Base-by-base conservation (phyloP, 805 yeast species). In the Komagataella phaffii region DNA sequence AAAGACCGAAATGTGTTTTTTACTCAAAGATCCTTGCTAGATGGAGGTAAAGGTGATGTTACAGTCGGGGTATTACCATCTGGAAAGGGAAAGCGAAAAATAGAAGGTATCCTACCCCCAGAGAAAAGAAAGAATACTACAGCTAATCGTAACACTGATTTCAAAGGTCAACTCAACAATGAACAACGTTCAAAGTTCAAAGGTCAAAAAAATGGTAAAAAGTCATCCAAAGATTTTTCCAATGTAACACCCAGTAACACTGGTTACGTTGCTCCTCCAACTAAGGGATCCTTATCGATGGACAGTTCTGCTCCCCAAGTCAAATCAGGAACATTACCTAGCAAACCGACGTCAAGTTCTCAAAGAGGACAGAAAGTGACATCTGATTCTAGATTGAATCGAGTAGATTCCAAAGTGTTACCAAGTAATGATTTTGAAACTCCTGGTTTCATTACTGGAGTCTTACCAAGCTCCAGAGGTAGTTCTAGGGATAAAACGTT, bases 1-100 rank as follows among this genome's bases (percentile, higher is more conserved):
- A 64, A 68, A 14, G 14, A 45, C 3, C 14, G 47, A 18, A 24
- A n/a, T 45, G 7, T 45, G 2, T 21, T 45, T 30, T 30, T 30
- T 8, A 3, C 40, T 30, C n/a, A 30, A 14, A 30, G 40, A 30
- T 8, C 14, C 40, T 30, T 30, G 14, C n/a, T 30, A 10, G 14
- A 30, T 30, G 40, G 40, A 30, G 40, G 14, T 10, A 30, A 30
- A 30, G 40, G 6, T 10, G 10, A 30, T 30, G 40, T 30, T 4
- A 30, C 40, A 7, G 14, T 30, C 4, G 40, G 40, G 2, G 12
- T 30, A 2, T 30, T 30, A 30, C 40, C 40, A 30, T 30, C 40
- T 30, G 14, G 40, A 3, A 5, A 14, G 10, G 6, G 40, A 8
- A 30, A 30, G 14, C 40, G 40, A 4, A 30, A 30, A 10, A 30